phyloP scores from a whole-genome alignment of 768 basidiomycete genomes.

The Wakefieldia striispora region DNA sequence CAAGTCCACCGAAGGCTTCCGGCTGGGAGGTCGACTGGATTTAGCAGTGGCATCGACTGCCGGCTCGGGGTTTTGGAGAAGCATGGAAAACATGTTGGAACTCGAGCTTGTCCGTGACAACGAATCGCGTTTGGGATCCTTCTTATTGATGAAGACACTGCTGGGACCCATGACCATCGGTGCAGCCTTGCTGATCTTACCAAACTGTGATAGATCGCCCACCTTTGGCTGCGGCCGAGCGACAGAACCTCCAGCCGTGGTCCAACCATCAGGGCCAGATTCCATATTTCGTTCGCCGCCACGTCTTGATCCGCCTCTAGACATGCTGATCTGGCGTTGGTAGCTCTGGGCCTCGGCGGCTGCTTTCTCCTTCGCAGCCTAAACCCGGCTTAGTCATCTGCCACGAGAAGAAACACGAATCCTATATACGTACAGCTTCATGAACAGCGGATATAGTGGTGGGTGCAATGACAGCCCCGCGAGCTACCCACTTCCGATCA shows the following conservation, averaged over 20 bases:
- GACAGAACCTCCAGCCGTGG: constrained; percentile 54
- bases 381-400: constrained; percentile 7
- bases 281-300: constrained; percentile 70
- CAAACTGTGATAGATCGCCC: constrained; percentile 84
- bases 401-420: neutral
- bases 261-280: constrained; percentile 85
- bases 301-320: constrained; percentile 86
- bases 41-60: constrained; percentile 52
- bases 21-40: constrained; percentile 49
- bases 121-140: constrained; percentile 66
- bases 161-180: constrained; percentile 81
- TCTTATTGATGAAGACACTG: constrained; percentile 81
- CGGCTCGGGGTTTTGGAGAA: constrained; percentile 61
- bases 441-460: constrained; percentile 88
- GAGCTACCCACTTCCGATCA: constrained; percentile 74
- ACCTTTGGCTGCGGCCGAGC: constrained; percentile 68
- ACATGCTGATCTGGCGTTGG: constrained; percentile 71
- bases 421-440: constrained; percentile 59
- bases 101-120: constrained; percentile 77
- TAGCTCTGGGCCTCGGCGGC: constrained; percentile 57
- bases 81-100: constrained; percentile 87
- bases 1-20: constrained; percentile 52
- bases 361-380: constrained; percentile 85
- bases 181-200: constrained; percentile 74
- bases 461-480: constrained; percentile 73